phyloP scores from a whole-genome alignment of 1,284 basidiomycete species.

The Pyrrhoderma lamaoense region DNA sequence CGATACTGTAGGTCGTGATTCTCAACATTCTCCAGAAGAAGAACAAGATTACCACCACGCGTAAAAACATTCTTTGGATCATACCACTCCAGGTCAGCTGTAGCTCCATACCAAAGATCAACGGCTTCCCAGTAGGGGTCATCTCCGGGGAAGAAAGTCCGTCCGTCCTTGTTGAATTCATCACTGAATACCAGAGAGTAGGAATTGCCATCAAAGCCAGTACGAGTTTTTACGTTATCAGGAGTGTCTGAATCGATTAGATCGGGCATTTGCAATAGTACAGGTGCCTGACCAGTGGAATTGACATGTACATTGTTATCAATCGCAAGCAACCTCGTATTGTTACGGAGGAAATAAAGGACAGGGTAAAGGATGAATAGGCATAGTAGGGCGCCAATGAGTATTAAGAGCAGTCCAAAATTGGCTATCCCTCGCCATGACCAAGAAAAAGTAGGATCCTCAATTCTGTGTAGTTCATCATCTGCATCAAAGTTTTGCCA shows the following conservation, averaged over 20 bases:
- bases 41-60: slow-evolving; percentile 58
- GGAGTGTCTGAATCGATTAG: slow-evolving; percentile 70
- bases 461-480: slow-evolving; percentile 41
- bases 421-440: slow-evolving; percentile 39
- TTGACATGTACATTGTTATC: slow-evolving; percentile 65
- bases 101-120: slow-evolving; percentile 64
- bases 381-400: slow-evolving; percentile 35
- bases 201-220: slow-evolving; percentile 55
- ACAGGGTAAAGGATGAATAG: slow-evolving; percentile 82
- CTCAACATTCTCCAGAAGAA: slow-evolving; percentile 57
- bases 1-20: slow-evolving; percentile 64
- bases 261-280: slow-evolving; percentile 45
- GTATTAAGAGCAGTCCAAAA: slow-evolving; percentile 39
- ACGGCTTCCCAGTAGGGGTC: slow-evolving; percentile 71
- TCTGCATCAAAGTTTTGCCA: slow-evolving; percentile 55
- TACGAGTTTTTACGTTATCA: slow-evolving; percentile 42
- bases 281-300: slow-evolving; percentile 47
- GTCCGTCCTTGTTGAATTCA: slow-evolving; percentile 73
- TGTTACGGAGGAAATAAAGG: slow-evolving; percentile 43
- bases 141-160: slow-evolving; percentile 63
- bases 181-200: slow-evolving; percentile 68
- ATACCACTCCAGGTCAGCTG: slow-evolving; percentile 58
- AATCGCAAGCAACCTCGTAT: slow-evolving; percentile 42
- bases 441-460: slow-evolving; percentile 38
- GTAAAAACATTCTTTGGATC: slow-evolving; percentile 74